Conservation (phyloP, 1,284 basidiomycete genomes). For the Apiotrichum porosum region DNA sequence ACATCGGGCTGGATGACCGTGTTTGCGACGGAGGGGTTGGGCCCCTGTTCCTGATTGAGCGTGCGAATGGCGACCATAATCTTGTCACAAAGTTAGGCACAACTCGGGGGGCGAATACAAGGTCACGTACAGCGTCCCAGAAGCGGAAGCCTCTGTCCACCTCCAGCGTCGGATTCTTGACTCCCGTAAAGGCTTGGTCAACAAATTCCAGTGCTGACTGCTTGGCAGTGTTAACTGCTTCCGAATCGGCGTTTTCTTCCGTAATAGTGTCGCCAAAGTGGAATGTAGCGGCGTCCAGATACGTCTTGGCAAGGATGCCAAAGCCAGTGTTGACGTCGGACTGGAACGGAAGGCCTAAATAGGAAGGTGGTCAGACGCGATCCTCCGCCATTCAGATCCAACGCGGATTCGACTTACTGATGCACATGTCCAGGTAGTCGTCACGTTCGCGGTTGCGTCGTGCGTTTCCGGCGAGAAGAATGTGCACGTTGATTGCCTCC, state of each 20-base stretch:
- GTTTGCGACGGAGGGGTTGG: conserved; percentile 59
- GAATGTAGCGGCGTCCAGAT: conserved; percentile 78
- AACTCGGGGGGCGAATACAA: conserved; percentile 6
- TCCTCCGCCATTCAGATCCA: too few species aligned
- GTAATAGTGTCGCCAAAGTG: conserved; percentile 70
- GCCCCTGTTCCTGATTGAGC: conserved; percentile 69
- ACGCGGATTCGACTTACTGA: conserved; percentile 47
- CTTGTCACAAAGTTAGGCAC: conserved; percentile 49
- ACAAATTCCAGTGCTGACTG: conserved; percentile 81
- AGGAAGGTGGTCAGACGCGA: neutral
- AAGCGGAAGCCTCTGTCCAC: conserved; percentile 95
- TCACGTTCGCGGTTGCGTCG: conserved; percentile 65
- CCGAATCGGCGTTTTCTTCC: conserved; percentile 56
- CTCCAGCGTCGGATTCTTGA: conserved; percentile 79
- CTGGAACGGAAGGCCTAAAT: conserved; percentile 72
- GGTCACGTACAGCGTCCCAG: conserved; percentile 83
- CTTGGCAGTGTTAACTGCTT: conserved; percentile 77
- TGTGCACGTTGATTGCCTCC: conserved; percentile 85
- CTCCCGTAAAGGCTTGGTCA: conserved; percentile 85
- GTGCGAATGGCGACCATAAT: conserved; percentile 82
- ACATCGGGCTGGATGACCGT: conserved; percentile 54
- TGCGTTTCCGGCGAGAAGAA: conserved; percentile 84
- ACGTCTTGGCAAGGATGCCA: conserved; percentile 93
- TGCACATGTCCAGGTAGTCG: conserved; percentile 85
- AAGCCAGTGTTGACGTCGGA: conserved; percentile 95